Base-by-base conservation (phyloP, 768 basidiomycete genomes). In the Amanita pseudoporphyria region DNA sequence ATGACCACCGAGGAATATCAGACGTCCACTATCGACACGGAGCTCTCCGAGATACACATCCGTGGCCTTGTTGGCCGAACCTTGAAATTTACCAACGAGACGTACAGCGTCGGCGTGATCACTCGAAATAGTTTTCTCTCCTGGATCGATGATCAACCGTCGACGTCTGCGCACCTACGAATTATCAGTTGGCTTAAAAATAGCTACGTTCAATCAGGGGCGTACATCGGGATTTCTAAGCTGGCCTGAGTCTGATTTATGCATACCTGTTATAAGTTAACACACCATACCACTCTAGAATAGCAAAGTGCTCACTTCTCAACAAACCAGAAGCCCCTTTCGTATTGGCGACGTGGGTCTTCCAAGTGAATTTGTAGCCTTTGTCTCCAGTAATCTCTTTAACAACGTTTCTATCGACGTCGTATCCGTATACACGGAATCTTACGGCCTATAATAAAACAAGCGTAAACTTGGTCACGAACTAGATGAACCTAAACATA, bases 401-500 rank as follows among this genome's bases (percentile, higher is more conserved):
- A 12, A 67, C 58, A 18, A 59, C 52, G 14, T 53, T 56, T 18
- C 57, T 58, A 32, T 58, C 46, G 12, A 36, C 30, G 18, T 60
- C 58, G 47, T 60, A 63, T 18, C 62, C 64, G 42, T 65, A 68
- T 19, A 63, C 62, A 26, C 61, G 65, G 54, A 68, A 69, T 6
- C 58, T 52, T 21, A 57, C 64, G 22, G 65, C 67, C 67, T 68
- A 18, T 28, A 7, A 7, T 28, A 28, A 28, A 4, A 10, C 5
- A 36, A 47, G 30, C 7, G 9, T 28, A 7, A 28, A 28, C 7
- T 7, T 28, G 4, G 16, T 53, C 4, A 52, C 47, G 18, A 24
- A 21, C 9, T 24, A 16, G 16, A 3, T 42, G n/a, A 42, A 12
- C 19, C 41, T 5, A 6, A 13, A 39, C 49, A 46, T 35, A 65